Evolutionary conservation across 371 early-diverging fungal genomes (phyloP).

Genomic region (Paraphysoderma sedebokerense): DNA sequence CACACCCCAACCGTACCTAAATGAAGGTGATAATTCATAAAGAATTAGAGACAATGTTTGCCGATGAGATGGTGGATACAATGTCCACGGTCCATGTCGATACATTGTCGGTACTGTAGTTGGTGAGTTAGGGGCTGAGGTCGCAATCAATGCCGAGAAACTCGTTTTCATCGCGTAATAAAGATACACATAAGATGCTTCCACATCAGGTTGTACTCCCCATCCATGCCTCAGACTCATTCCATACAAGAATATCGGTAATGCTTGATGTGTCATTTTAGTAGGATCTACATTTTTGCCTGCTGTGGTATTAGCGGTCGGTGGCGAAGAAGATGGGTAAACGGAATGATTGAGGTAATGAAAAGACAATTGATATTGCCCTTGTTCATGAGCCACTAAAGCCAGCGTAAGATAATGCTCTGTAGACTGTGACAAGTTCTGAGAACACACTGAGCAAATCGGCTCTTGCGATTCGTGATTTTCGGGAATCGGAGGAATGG

Average conservation of each 20-base stretch:
- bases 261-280: too few species aligned
- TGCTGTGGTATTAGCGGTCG: too few species aligned
- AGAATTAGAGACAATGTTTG: neutral
- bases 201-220: neutral
- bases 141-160: neutral
- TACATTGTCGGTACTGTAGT: neutral
- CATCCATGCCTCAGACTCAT: neutral
- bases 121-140: neutral
- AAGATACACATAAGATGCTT: neutral
- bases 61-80: neutral
- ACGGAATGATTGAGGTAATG: too few species aligned
- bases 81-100: neutral
- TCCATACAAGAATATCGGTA: neutral
- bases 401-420: too few species aligned
- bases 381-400: too few species aligned
- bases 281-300: too few species aligned
- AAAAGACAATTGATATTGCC: too few species aligned
- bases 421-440: too few species aligned
- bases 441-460: too few species aligned
- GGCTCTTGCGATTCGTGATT: too few species aligned
- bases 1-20: neutral
- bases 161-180: neutral
- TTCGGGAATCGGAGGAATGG: too few species aligned
- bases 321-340: too few species aligned
- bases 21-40: neutral